Percentiles rank a stretch among this genome's conserved stretches.
Evolutionary conservation across 345 rosid genomes (phyloP).

Genomic region (Microcos paniculata): DNA sequence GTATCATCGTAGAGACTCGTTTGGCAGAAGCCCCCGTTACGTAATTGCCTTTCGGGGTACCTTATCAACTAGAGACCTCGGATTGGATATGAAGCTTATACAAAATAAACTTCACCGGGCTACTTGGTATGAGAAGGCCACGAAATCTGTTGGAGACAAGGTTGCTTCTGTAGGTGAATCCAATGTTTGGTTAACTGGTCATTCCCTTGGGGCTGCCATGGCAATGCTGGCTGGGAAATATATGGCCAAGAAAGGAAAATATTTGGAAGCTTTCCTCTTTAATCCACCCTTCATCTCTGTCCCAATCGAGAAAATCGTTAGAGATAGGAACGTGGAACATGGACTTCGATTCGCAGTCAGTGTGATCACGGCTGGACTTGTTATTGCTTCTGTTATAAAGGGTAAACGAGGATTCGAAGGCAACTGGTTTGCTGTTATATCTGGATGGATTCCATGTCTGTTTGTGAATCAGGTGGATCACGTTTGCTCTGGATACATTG

Average conservation of each 20-base stretch:
- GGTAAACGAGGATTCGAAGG: constrained; percentile 26
- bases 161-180: too few relatives aligned
- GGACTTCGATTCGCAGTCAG: constrained; percentile 66
- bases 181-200: too few relatives aligned
- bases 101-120: too few relatives aligned
- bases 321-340: constrained; percentile 53
- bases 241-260: constrained; percentile 54
- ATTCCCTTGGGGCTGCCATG: constrained; percentile 84
- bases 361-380: constrained; percentile 74
- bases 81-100: too few relatives aligned
- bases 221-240: constrained; percentile 72
- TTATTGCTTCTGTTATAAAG: constrained; percentile 35
- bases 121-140: too few relatives aligned
- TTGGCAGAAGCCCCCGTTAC: too few relatives aligned
- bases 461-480: constrained; percentile 62
- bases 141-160: too few relatives aligned
- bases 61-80: too few relatives aligned
- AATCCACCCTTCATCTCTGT: constrained; percentile 80
- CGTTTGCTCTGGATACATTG: constrained; percentile 68
- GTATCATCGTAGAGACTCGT: too few relatives aligned
- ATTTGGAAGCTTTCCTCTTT: constrained; percentile 60
- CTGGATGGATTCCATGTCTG: constrained; percentile 64
- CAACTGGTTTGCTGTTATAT: constrained; percentile 46
- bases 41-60: too few relatives aligned
- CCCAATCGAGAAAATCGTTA: constrained; percentile 55